phyloP scores from a whole-genome alignment of 441 rosid species.

The Mallotus repandus region DNA sequence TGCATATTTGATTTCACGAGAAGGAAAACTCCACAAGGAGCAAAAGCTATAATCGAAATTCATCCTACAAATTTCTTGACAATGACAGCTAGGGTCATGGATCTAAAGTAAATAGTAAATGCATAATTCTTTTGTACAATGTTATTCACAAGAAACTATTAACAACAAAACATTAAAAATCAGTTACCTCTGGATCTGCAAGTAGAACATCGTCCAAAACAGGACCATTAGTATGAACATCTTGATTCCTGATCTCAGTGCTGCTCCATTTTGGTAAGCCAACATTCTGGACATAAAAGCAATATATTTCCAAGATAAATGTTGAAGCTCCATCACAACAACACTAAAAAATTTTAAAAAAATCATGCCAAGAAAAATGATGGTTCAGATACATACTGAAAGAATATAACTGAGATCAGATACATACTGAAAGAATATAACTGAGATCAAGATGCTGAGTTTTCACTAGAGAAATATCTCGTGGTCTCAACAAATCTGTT shows the following conservation, averaged over 20 bases:
- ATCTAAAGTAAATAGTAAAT: not conserved
- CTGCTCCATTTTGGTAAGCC: slow-evolving; percentile 93
- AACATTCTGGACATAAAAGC: slow-evolving; percentile 50
- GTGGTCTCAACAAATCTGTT: slow-evolving; percentile 66
- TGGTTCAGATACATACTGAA: slow-evolving; percentile 51
- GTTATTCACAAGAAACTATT: not conserved
- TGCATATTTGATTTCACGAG: not conserved
- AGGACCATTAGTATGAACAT: slow-evolving; percentile 84
- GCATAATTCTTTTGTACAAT: too few relatives aligned
- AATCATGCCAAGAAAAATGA: slow-evolving; percentile 4
- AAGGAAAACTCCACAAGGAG: not conserved
- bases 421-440: slow-evolving; percentile 76
- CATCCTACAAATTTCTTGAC: not conserved
- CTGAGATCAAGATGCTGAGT: slow-evolving; percentile 95
- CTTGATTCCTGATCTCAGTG: slow-evolving; percentile 83
- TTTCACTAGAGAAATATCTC: slow-evolving; percentile 92
- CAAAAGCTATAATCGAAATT: not conserved
- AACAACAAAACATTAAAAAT: not conserved
- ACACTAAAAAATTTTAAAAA: not conserved
- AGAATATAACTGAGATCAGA: slow-evolving; percentile 71
- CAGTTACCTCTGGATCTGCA: slow-evolving; percentile 83
- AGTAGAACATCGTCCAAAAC: slow-evolving; percentile 81
- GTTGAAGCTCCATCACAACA: not conserved
- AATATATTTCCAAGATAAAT: slow-evolving; percentile 13
- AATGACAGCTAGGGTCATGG: not conserved